Evolutionary conservation across 768 basidiomycete genomes (phyloP).

Genomic region (Phaffia tasmanica): DNA sequence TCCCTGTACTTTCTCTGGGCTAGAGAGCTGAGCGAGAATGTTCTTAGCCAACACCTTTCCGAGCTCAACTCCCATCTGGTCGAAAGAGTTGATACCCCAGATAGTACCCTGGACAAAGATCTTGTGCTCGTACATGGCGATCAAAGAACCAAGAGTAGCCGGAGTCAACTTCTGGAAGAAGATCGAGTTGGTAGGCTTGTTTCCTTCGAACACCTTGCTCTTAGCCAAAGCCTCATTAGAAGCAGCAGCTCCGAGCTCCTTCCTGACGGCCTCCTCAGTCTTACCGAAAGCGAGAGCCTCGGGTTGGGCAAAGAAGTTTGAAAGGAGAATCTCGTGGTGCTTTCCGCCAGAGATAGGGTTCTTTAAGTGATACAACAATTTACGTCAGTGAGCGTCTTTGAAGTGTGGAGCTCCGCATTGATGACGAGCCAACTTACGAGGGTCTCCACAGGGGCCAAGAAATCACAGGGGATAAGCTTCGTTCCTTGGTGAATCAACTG

Average conservation of each 20-base stretch:
- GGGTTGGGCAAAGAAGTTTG: conserved; percentile 97
- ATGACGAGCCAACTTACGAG: conserved; percentile 39
- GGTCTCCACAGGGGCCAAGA: conserved; percentile 76
- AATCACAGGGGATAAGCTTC: conserved; percentile 60
- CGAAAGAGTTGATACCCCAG: conserved; percentile 98
- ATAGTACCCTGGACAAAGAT: conserved; percentile 95
- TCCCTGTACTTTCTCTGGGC: conserved; percentile 51
- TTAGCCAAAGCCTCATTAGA: conserved; percentile 75
- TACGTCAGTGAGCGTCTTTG: conserved; percentile 32
- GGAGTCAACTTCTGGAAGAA: conserved; percentile 89
- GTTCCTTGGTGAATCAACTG: conserved; percentile 54
- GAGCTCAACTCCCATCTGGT: conserved; percentile 72
- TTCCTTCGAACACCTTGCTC: conserved; percentile 96
- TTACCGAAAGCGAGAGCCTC: conserved; percentile 97
- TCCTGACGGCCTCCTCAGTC: conserved; percentile 74
- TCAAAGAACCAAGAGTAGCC: conserved; percentile 74
- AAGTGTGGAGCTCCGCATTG: conserved; percentile 9
- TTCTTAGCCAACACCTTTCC: conserved; percentile 74
- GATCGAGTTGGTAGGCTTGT: conserved; percentile 91
- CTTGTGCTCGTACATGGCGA: conserved; percentile 95
- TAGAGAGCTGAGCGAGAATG: conserved; percentile 75
- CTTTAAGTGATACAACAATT: conserved; percentile 31
- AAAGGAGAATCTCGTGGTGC: conserved; percentile 93
- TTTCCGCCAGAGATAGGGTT: conserved; percentile 76
- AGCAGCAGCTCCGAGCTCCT: conserved; percentile 42